These are phyloP conservation scores for Grosmannia serpens DNA, from an alignment of 2,329 filamentous ascomycete genomes.

Conservation along the genomic window DNA sequence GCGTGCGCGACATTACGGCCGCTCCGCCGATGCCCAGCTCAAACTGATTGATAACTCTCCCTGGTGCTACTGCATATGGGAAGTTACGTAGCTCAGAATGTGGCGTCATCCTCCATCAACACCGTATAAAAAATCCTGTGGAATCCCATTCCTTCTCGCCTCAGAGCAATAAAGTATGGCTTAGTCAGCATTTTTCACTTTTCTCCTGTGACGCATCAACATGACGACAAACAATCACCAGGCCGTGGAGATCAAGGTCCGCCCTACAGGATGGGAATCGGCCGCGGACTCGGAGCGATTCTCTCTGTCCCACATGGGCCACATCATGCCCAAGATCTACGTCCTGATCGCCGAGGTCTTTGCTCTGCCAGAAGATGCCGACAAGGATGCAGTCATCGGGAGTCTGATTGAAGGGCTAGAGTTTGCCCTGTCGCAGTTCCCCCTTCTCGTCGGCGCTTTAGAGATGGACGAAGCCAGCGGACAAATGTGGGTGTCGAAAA, in stretches of 20 bases:
- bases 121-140: too few relatives aligned
- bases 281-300: not conserved
- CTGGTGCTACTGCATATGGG: too few relatives aligned
- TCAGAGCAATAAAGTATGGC: too few relatives aligned
- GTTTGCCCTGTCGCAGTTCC: constrained; percentile 4
- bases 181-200: too few relatives aligned
- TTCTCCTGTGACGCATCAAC: not conserved
- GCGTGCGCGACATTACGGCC: too few relatives aligned
- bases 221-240: not conserved
- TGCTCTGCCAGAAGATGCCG: not conserved
- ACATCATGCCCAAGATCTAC: constrained; percentile 9
- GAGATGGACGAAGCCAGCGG: constrained; percentile 5
- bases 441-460: not conserved
- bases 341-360: constrained; percentile 7
- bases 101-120: not conserved
- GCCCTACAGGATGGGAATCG: constrained; percentile 3
- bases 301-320: constrained; percentile 1
- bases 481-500: constrained; percentile 4
- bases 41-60: too few relatives aligned
- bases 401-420: not conserved
- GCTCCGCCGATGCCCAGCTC: too few relatives aligned
- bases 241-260: not conserved
- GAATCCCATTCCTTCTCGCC: too few relatives aligned
- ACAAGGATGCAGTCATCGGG: not conserved
- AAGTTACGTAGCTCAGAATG: too few relatives aligned